These are phyloP conservation scores for Lentinus polychrous DNA, from an alignment of 1,284 basidiomycete genomes.

Conservation along the genomic window DNA sequence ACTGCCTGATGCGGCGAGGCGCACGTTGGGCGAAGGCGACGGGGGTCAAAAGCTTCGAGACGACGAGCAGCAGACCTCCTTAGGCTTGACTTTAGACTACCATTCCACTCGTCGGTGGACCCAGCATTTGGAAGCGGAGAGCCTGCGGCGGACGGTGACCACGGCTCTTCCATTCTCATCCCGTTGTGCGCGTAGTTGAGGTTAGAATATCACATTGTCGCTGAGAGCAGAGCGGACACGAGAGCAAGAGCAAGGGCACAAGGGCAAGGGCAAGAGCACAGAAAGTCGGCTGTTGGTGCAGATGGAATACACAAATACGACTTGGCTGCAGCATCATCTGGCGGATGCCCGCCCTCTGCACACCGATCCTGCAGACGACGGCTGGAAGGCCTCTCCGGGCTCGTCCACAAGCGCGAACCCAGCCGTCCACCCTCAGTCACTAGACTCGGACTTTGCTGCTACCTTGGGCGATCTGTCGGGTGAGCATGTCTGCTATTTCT, in stretches of 20 bases:
- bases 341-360: conserved; percentile 32
- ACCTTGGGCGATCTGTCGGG: conserved; percentile 29
- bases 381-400: conserved; percentile 40
- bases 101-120: background rate
- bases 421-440: conserved; percentile 20
- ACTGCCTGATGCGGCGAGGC: no score
- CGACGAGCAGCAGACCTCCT: conserved; percentile 11
- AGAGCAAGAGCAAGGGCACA: conserved; percentile 32
- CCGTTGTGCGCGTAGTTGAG: conserved; percentile 43
- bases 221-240: conserved; percentile 33
- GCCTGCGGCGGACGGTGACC: conserved; percentile 14
- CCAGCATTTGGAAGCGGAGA: conserved; percentile 21
- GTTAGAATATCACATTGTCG: conserved; percentile 42
- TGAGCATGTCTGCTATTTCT: conserved; percentile 20
- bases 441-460: conserved; percentile 36
- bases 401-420: conserved; percentile 24
- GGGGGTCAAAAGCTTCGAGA: background rate
- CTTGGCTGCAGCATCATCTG: conserved; percentile 46
- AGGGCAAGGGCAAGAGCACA: conserved; percentile 37
- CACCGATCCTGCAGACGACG: conserved; percentile 34
- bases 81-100: no score
- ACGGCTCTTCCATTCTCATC: conserved; percentile 24
- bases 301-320: conserved; percentile 49
- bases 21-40: no score
- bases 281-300: conserved; percentile 33